A percentile compares a stretch with the other conserved stretches of the same genome.
phyloP scores from a whole-genome alignment of 2,329 filamentous ascomycete genomes.

The Grosmannia serpens region DNA sequence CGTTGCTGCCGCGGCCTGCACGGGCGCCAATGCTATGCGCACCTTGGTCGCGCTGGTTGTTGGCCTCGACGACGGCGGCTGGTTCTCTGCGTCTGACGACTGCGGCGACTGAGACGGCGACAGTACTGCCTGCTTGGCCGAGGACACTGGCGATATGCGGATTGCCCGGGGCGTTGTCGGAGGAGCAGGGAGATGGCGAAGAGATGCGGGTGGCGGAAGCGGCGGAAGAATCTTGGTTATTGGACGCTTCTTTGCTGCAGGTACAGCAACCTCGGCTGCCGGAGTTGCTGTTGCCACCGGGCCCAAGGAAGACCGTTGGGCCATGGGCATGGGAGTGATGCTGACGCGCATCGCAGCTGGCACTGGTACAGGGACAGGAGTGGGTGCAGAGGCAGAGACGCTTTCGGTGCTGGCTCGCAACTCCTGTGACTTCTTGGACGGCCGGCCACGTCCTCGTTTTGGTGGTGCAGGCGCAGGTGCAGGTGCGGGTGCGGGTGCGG shows the following conservation, averaged over 20 bases:
- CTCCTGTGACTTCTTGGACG: conserved; percentile 19
- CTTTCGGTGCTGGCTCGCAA: neutral
- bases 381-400: conserved; percentile 1
- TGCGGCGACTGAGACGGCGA: conserved; percentile 60
- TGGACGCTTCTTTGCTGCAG: neutral
- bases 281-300: neutral
- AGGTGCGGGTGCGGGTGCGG: neutral
- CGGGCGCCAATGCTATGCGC: conserved; percentile 33
- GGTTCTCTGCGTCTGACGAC: conserved; percentile 71
- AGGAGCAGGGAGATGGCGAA: conserved; percentile 8
- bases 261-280: neutral
- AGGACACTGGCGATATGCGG: conserved; percentile 30
- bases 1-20: conserved; percentile 23
- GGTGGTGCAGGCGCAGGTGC: conserved; percentile 3
- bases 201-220: neutral
- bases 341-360: neutral
- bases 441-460: conserved; percentile 21
- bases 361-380: neutral
- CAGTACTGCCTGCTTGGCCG: conserved; percentile 40
- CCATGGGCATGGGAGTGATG: neutral
- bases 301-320: neutral
- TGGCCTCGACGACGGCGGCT: conserved; percentile 56
- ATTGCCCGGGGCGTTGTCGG: conserved; percentile 29
- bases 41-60: conserved; percentile 33
- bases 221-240: neutral